Evolutionary conservation across 164 flowering plant genomes (phyloP), one percentile per base, ranked within the genome.

Genomic region (Berberis thunbergii): DNA sequence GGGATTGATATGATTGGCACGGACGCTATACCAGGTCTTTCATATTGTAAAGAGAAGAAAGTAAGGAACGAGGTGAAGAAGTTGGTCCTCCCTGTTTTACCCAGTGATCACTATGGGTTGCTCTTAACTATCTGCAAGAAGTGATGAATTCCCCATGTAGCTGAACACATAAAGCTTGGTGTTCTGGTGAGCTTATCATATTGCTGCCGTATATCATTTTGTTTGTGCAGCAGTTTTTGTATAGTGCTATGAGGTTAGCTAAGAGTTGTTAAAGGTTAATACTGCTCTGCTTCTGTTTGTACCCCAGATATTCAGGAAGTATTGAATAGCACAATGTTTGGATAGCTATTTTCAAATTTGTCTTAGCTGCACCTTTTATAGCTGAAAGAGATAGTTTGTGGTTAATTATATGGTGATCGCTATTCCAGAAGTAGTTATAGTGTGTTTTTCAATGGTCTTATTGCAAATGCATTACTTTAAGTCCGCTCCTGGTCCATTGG

Each of bases 51-150:
- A 75, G 89, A 89, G 83, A 95, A 91, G 84, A 89, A 77, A 72
- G 81, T 81, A 46, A 84, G 67, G 60, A 74, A 74, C 2, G 85
- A 84, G 61, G 56, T 76, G 13, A 68, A 82, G 76, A 74, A 68
- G 54, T 45, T 91, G 71, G 70, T 66, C 60, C 91, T 91, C 13
- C 99, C 99, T 45, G 97, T 95, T 77, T 76, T 86, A 73, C 99
- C 97, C 1, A 95, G 99, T 66, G 99, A 95, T 79, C 99, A 95
- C 65, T 95, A 76, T 75, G 99, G 97, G 41, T 65, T 95, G 81
- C 85, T 91, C 56, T 70, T 95, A 49, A 89, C 90, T 41, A 70
- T 91, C 43, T 54, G 57, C 45, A 61, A 63, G 41, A 64, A 48
- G 65, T 74, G 58, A 59, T 3, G 26, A 13, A 9, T 3, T 10